phyloP scores from a whole-genome alignment of 73 alveolate genomes.

The Blepharisma japonicum region DNA sequence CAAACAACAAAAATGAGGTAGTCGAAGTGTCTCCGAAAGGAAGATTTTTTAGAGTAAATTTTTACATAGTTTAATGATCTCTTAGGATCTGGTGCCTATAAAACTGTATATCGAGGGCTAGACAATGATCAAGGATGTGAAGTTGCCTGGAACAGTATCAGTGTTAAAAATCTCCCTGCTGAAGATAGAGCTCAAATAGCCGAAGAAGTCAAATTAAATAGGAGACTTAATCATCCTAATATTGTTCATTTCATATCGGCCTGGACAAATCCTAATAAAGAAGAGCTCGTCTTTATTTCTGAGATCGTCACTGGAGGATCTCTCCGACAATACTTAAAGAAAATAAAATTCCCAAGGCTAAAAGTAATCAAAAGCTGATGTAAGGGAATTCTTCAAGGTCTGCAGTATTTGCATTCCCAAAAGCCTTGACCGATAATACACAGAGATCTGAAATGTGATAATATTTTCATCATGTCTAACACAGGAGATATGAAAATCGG shows the following conservation, averaged over 20 bases:
- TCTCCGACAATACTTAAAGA: conserved; percentile 67
- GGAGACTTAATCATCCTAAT: conserved; percentile 89
- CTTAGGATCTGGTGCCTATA: conserved; percentile 94
- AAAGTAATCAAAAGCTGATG: conserved; percentile 89
- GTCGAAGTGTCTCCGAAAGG: conserved; percentile 92
- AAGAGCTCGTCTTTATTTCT: conserved; percentile 91
- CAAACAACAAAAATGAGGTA: conserved; percentile 45
- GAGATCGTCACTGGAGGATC: conserved; percentile 97
- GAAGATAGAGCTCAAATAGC: conserved; percentile 57
- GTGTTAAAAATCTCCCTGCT: conserved; percentile 73
- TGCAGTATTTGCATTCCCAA: conserved; percentile 78
- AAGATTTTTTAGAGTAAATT: conserved; percentile 63
- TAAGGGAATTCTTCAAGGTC: conserved; percentile 86
- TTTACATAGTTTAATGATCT: conserved; percentile 73
- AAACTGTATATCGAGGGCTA: conserved; percentile 88
- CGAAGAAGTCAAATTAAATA: conserved; percentile 78
- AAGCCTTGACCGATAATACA: conserved; percentile 79
- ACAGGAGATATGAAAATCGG: conserved; percentile 96
- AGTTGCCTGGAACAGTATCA: conserved; percentile 96
- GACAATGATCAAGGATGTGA: conserved; percentile 96
- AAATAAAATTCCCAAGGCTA: conserved; percentile 77
- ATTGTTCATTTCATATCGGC: conserved; percentile 89
- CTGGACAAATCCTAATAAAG: conserved; percentile 83
- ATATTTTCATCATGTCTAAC: conserved; percentile 89
- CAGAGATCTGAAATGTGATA: conserved; percentile 89